Evolutionary conservation across 2,329 filamentous ascomycete species (phyloP), one percentile per base, ranked within the genome.

Genomic region (Chrysoporthe cubensis): DNA sequence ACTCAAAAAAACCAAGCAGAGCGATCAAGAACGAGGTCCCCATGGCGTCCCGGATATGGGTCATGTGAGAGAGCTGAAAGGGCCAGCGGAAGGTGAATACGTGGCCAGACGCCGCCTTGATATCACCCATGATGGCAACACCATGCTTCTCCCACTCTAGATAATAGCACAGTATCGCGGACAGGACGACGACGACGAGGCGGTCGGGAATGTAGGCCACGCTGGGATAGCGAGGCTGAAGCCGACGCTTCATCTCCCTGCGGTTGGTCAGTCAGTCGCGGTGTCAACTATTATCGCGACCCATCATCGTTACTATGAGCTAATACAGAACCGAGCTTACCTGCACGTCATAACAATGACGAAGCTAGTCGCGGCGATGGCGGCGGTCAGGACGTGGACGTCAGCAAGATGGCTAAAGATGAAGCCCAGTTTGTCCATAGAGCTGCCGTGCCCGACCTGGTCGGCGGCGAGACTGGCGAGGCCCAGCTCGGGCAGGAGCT

Each of bases 1-100:
- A 97, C 79, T 99, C 96, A 74, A 99, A 99, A 80, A 99, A 99
- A n/a, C 96, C 96, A 0, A 99, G 88, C 34, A 99, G 84, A 0
- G 94, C 93, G 71, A 99, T 97, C 65, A 98, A 84, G 75, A 99
- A 97, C 0, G 93, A 91, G 0, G 96, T 98, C 63, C 92, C 90
- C 85, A 98, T 91, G 48, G 93, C 91, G 70, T 93, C 91, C 32
- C 91, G 90, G 65, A 96, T 92, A 76, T 97, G 91, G 34, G 88
- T 85, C 83, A 98, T 89, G 73, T 96, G 88, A 5, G 87, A 84
- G 2, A 87, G 80, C 71, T 90, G 88, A 74, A 97, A 96, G 0
- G 96, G 95, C 85, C 94, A 97, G 70, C 91, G 89, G 72, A 97
- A 94, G 2, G 88, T 84, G 75, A 98, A 97, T 6, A 85, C 73